Conservation (phyloP, 176 grass and related monocot genomes). For the Triticum turgidum region DNA sequence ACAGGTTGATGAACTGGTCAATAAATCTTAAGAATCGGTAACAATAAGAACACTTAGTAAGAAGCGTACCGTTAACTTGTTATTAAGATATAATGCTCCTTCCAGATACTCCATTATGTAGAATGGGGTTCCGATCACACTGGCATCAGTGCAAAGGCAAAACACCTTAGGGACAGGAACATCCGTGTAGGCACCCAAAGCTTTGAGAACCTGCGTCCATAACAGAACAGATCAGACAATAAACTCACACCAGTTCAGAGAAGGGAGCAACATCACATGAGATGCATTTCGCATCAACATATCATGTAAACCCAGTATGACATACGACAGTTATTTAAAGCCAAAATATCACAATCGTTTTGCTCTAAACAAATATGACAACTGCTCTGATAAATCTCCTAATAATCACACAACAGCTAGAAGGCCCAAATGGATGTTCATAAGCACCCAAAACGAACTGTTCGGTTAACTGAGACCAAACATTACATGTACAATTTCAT, state of each 20-base stretch:
- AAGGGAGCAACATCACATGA: not conserved
- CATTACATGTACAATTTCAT: not conserved
- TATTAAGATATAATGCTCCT: conserved; percentile 75
- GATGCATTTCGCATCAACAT: not conserved
- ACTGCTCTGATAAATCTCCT: not conserved
- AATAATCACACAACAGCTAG: not conserved
- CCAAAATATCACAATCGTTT: not conserved
- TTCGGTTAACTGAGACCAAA: not conserved
- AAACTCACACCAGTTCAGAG: not conserved
- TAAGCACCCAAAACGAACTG: not conserved
- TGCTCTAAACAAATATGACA: not conserved
- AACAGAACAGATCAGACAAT: not conserved
- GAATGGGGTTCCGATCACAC: conserved; percentile 85
- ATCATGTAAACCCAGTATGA: not conserved
- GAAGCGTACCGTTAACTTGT: conserved; percentile 45
- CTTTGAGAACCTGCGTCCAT: conserved; percentile 76
- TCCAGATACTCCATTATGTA: conserved; percentile 94
- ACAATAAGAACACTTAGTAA: not conserved
- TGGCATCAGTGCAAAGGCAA: conserved; percentile 79
- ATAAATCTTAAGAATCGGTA: not conserved
- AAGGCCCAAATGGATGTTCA: not conserved
- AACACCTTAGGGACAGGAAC: conserved; percentile 94
- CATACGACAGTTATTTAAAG: not conserved
- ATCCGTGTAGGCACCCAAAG: conserved; percentile 57
- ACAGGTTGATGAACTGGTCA: not conserved